Evolutionary conservation across 495 filamentous ascomycete species (phyloP).

Genomic region (Neurospora sp.): DNA sequence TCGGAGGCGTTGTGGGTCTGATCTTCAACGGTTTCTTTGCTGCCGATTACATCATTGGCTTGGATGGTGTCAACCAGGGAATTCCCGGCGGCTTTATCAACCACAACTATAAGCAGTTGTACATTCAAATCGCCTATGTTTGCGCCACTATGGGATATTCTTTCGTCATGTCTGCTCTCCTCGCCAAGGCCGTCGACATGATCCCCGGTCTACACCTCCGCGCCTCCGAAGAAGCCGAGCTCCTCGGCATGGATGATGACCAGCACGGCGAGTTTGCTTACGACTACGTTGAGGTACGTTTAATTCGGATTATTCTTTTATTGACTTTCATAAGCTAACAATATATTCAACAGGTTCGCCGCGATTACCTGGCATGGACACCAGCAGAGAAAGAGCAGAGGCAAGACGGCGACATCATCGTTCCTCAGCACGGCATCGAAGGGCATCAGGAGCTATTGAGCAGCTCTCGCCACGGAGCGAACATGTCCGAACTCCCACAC

Average conservation of each 20-base stretch:
- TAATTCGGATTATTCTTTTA: not conserved
- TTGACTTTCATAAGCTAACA: not conserved
- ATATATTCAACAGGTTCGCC: conserved; percentile 48
- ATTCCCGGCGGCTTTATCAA: conserved; percentile 72
- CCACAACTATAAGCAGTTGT: conserved; percentile 81
- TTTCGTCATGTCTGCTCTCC: conserved; percentile 74
- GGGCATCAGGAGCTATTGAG: conserved; percentile 44
- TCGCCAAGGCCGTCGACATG: conserved; percentile 76
- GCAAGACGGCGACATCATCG: conserved; percentile 53
- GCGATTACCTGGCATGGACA: conserved; percentile 96
- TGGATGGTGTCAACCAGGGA: conserved; percentile 86
- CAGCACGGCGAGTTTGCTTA: conserved; percentile 98
- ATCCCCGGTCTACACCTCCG: conserved; percentile 87
- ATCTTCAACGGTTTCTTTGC: conserved; percentile 89
- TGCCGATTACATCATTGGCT: conserved; percentile 79
- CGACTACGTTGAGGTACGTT: conserved; percentile 78
- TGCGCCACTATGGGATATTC: conserved; percentile 63
- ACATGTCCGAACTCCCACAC: not conserved
- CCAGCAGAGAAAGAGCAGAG: conserved; percentile 66
- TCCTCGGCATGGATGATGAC: conserved; percentile 98
- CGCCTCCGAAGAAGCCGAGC: conserved; percentile 90
- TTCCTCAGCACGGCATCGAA: conserved; percentile 71
- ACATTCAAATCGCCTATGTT: conserved; percentile 87
- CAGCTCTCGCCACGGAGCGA: conserved; percentile 7
- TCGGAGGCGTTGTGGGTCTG: conserved; percentile 88